Evolutionary conservation across 164 flowering plant species (phyloP).

Genomic region (Sextonia rubra): DNA sequence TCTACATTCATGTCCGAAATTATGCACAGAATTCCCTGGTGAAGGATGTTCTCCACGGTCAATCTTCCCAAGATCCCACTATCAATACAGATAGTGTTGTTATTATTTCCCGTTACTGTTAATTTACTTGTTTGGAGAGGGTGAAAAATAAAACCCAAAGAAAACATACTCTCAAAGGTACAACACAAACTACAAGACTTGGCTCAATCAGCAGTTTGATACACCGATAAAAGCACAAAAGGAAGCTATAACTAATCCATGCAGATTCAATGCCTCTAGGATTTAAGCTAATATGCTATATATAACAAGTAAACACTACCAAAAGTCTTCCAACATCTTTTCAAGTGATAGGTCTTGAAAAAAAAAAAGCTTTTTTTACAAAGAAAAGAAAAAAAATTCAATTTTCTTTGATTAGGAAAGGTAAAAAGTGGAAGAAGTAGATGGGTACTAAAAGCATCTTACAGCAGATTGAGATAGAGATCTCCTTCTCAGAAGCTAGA

Average conservation of each 20-base stretch:
- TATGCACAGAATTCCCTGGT: no score
- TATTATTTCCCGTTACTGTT: no score
- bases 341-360: background rate
- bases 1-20: no score
- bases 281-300: background rate
- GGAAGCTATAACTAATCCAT: background rate
- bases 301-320: background rate
- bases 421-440: no score
- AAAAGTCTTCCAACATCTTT: background rate
- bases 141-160: background rate
- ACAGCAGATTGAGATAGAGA: background rate
- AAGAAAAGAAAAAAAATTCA: no score
- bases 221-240: background rate
- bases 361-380: no score
- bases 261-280: background rate
- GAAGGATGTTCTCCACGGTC: no score
- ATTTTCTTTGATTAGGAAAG: no score
- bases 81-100: no score
- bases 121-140: no score
- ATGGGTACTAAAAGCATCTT: background rate
- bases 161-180: background rate
- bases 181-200: background rate
- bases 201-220: background rate
- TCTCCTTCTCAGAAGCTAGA: background rate
- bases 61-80: no score